Evolutionary conservation across 352 stramenopile genomes (phyloP).

Genomic region (Blastocystis sp.): DNA sequence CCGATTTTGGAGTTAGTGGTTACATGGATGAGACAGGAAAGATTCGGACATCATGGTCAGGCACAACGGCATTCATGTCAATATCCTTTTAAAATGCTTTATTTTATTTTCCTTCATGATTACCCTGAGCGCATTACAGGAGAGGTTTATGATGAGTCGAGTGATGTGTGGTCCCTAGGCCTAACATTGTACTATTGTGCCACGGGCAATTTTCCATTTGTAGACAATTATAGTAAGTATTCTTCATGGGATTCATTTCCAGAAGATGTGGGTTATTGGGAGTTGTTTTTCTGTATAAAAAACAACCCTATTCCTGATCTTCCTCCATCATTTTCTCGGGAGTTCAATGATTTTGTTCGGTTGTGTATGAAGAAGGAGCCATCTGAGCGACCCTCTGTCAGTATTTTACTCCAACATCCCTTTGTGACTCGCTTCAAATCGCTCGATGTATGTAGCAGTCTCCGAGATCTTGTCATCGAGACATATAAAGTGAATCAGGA

Average conservation of each 20-base stretch:
- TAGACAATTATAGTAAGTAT: not conserved
- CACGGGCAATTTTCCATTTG: not conserved
- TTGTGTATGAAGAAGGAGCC: not conserved
- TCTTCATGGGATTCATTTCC: not conserved
- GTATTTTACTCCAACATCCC: not conserved
- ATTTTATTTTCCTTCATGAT: conserved; percentile 19
- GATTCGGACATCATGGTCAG: not conserved
- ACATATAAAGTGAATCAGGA: not conserved
- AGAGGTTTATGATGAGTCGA: not conserved
- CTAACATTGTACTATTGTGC: conserved; percentile 5
- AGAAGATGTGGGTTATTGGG: conserved; percentile 40
- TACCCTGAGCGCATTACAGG: conserved; percentile 28
- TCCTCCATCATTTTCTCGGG: not conserved
- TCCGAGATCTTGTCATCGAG: not conserved
- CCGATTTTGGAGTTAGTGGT: conserved; percentile 47
- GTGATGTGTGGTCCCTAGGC: conserved; percentile 52
- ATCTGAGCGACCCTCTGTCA: not conserved
- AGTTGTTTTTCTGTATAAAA: conserved; percentile 33
- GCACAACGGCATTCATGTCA: conserved; percentile 36
- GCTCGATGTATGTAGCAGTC: not conserved
- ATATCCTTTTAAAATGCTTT: too few species aligned
- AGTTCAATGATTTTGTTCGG: not conserved
- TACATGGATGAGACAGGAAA: not conserved
- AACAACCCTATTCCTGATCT: not conserved
- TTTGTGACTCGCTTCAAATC: not conserved